Base-by-base conservation (phyloP, 495 filamentous ascomycete species). In the Thermothielavioides terrestris region DNA sequence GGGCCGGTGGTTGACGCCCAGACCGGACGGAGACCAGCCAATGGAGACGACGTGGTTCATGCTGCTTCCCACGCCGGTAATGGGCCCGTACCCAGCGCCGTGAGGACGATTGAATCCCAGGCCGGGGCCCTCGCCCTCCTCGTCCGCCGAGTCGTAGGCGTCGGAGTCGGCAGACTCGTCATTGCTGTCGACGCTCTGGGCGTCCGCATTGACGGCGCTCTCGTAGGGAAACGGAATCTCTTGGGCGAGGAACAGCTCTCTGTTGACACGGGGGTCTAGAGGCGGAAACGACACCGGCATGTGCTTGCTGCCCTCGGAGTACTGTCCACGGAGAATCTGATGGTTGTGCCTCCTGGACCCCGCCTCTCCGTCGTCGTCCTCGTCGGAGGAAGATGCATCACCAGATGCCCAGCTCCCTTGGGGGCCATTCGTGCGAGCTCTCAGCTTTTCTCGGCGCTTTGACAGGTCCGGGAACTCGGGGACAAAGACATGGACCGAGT, bases 11-110 rank as follows among this genome's bases (percentile, higher is more conserved):
- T 74, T 74, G 26, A 67, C 57, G 12, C 73, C 69, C 18, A 76
- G 56, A 1, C 69, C 70, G 4, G 62, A 59, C 1, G 73, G 73
- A 9, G 70, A 74, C 73, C 73, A 76, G 15, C 50, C 63, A 34
- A 75, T 49, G 6, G 55, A 38, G 1, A 76, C 67, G 21, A 73
- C 65, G 30, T 75, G 71, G 47, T 72, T 72, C 64, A 76, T 65
- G 15, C 68, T 69, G 43, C 69, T 72, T 6, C 72, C 73, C 4
- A 64, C 61, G 15, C 70, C 65, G 1, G 68, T 68, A 26, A 76
- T 62, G 8, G 59, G 50, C 7, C 70, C 68, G n/a, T 59, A 58
- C 5, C 72, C 72, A 10, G 67, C 69, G 6, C 71, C 71, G 18
- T 62, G 66, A 4, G 68, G 61, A 12, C 56, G 52, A 18, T 62